These are phyloP conservation scores for Hamamelis virginiana DNA, from an alignment of 164 flowering plant genomes.

Conservation along the genomic window DNA sequence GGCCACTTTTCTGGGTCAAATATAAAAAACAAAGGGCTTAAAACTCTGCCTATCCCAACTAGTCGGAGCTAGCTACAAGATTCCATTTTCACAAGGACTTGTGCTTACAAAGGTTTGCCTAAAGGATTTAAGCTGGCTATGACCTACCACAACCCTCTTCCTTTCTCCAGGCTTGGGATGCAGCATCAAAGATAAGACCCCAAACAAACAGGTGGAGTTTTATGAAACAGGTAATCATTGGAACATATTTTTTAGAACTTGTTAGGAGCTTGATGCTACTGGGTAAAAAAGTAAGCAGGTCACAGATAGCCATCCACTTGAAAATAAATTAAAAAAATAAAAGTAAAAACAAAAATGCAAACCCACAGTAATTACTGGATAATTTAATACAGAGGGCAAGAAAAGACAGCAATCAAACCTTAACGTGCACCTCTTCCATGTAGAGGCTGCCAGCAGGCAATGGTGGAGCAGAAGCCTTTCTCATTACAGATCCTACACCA, in stretches of 20 bases:
- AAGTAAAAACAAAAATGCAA: too few species aligned
- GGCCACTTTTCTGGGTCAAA: not conserved
- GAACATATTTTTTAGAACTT: not conserved
- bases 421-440: conserved; percentile 90
- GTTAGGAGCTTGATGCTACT: not conserved
- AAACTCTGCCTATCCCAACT: too few species aligned
- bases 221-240: not conserved
- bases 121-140: too few species aligned
- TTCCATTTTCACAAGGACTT: too few species aligned
- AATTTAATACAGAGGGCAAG: not conserved
- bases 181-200: too few species aligned
- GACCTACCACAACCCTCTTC: too few species aligned
- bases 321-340: too few species aligned
- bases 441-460: conserved; percentile 76
- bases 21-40: too few species aligned
- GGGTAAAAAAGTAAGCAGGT: not conserved
- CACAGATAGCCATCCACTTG: not conserved
- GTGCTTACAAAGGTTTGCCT: too few species aligned
- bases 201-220: not conserved
- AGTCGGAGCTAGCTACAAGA: too few species aligned
- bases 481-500: conserved; percentile 84
- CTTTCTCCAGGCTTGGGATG: not conserved
- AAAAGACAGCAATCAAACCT: conserved; percentile 44
- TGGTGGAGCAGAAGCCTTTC: conserved; percentile 81
- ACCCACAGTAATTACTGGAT: not conserved